Conservation (phyloP, 768 basidiomycete species). For the Lactarius sanguifluus region DNA sequence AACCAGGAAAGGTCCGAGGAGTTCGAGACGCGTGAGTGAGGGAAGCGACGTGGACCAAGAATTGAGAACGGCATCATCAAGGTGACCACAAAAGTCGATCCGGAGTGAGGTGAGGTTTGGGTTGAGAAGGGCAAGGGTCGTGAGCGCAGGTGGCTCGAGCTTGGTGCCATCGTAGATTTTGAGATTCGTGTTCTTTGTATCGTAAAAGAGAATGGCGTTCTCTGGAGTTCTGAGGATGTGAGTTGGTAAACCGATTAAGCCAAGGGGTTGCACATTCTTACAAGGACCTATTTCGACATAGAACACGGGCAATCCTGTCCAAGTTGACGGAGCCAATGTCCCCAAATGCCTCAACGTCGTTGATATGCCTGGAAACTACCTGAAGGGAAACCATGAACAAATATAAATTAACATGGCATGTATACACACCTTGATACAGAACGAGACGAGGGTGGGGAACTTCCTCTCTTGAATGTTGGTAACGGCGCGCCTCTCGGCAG, state of each 20-base stretch:
- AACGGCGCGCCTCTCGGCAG: constrained; percentile 66
- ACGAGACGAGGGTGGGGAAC: constrained; percentile 67
- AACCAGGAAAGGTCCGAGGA: constrained; percentile 88
- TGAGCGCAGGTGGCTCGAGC: constrained; percentile 64
- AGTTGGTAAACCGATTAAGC: not conserved
- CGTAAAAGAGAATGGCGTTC: constrained; percentile 85
- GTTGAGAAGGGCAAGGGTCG: constrained; percentile 74
- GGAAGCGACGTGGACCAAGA: constrained; percentile 65
- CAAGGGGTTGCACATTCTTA: constrained; percentile 40
- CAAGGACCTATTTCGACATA: constrained; percentile 81
- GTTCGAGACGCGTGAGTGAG: constrained; percentile 66
- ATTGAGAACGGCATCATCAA: constrained; percentile 60
- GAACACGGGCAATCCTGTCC: constrained; percentile 78
- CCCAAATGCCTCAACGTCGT: constrained; percentile 86
- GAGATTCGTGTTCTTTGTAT: constrained; percentile 61
- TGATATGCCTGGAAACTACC: constrained; percentile 83
- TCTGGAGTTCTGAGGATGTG: constrained; percentile 58
- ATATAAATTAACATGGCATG: not conserved
- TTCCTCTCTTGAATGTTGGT: constrained; percentile 67
- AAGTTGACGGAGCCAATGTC: constrained; percentile 85
- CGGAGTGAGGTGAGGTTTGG: constrained; percentile 77
- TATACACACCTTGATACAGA: constrained; percentile 73
- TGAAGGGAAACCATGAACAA: constrained; percentile 34
- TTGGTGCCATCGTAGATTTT: constrained; percentile 87
- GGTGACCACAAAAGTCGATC: constrained; percentile 83